These are phyloP conservation scores for Alternaria sp. DNA, from an alignment of 2,329 filamentous ascomycete species.

Conservation along the genomic window DNA sequence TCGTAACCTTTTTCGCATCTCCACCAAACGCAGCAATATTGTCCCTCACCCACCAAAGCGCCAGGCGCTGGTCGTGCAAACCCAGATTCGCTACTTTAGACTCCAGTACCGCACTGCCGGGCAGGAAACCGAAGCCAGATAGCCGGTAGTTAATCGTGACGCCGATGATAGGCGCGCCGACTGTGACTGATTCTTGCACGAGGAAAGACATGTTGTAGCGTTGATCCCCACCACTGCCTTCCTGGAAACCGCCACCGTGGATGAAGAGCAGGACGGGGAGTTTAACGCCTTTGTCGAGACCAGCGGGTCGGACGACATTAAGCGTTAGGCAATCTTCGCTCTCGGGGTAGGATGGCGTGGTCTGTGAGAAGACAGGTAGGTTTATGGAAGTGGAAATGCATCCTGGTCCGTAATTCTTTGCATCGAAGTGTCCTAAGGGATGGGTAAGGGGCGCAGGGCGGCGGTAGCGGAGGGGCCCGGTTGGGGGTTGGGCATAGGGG, in stretches of 20 bases:
- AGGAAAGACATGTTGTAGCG: not conserved
- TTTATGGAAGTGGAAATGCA: not conserved
- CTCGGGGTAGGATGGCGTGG: not conserved
- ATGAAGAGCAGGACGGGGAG: not conserved
- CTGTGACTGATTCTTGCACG: not conserved
- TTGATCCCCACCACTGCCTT: not conserved
- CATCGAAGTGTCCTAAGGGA: not conserved
- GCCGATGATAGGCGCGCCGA: not conserved
- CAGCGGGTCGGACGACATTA: not conserved
- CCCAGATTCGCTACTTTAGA: not conserved
- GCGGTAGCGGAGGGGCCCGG: conserved; percentile 1
- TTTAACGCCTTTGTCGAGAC: not conserved
- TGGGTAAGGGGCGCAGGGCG: conserved; percentile 3
- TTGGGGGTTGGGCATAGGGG: conserved; percentile 15
- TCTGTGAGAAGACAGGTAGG: not conserved
- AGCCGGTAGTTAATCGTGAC: not conserved
- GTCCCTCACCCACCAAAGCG: conserved; percentile 54
- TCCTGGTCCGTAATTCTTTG: not conserved
- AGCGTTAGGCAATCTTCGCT: not conserved
- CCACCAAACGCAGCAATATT: conserved; percentile 62
- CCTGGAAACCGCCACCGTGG: not conserved
- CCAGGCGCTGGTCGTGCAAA: not conserved
- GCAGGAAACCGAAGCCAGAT: not conserved
- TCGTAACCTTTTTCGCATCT: conserved; percentile 56
- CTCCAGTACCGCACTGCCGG: not conserved